A percentile compares a stretch with the other conserved stretches of the same genome.
phyloP scores from a whole-genome alignment of 495 filamentous ascomycete species.

The Aspergillus taichungensis region DNA sequence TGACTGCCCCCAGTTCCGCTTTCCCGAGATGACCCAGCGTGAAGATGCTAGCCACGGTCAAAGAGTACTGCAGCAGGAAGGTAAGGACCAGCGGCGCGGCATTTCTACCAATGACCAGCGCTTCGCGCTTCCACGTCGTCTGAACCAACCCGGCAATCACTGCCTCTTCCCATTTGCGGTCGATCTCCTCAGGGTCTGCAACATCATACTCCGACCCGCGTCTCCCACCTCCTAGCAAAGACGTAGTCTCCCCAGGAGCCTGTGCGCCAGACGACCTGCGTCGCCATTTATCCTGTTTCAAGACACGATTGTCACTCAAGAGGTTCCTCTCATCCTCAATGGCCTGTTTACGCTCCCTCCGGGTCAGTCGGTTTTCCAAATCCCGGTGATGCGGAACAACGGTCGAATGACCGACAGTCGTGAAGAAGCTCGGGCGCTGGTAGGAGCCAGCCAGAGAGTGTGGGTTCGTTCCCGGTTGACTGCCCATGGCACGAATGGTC shows the following conservation, averaged over 20 bases:
- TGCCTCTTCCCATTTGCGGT: slow-evolving; percentile 70
- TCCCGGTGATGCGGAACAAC: slow-evolving; percentile 33
- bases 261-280: not conserved
- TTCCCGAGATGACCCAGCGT: slow-evolving; percentile 58
- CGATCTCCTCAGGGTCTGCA: slow-evolving; percentile 31
- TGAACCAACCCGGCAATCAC: slow-evolving; percentile 63
- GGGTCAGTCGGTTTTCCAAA: slow-evolving; percentile 42
- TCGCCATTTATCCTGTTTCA: slow-evolving; percentile 21
- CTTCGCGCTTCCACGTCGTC: slow-evolving; percentile 78
- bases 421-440: slow-evolving; percentile 56
- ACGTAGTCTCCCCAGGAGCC: slow-evolving; percentile 36
- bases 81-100: slow-evolving; percentile 60
- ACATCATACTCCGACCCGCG: slow-evolving; percentile 16
- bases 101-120: slow-evolving; percentile 55
- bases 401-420: slow-evolving; percentile 47
- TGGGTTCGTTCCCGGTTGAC: slow-evolving; percentile 22
- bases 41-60: slow-evolving; percentile 63
- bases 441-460: slow-evolving; percentile 62
- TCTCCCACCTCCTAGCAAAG: slow-evolving; percentile 32
- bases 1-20: slow-evolving; percentile 55
- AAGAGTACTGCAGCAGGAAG: slow-evolving; percentile 66
- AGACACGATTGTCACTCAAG: slow-evolving; percentile 66
- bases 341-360: slow-evolving; percentile 53
- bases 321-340: slow-evolving; percentile 66
- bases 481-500: slow-evolving; percentile 36